These are phyloP conservation scores for Zygosaccharomyces siamensis DNA, from an alignment of 805 yeast genomes.

Conservation along the genomic window DNA sequence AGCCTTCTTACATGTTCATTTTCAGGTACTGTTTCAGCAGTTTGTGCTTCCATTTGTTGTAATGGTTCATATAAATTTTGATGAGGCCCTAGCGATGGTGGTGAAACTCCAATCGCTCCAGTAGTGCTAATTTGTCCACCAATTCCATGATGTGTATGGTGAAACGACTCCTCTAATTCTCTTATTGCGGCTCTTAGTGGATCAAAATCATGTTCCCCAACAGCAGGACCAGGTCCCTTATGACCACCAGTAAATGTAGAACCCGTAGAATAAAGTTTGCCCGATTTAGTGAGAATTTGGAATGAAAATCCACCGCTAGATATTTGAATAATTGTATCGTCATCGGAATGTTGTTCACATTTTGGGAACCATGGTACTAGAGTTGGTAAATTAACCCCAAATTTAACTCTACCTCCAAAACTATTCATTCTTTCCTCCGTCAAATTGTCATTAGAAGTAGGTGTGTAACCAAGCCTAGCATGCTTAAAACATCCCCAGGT, in stretches of 20 bases:
- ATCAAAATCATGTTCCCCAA: conserved; percentile 34
- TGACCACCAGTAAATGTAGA: conserved; percentile 39
- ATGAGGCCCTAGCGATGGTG: conserved; percentile 25
- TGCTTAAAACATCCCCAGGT: conserved; percentile 35
- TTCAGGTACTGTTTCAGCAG: conserved; percentile 22
- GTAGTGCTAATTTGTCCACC: conserved; percentile 21
- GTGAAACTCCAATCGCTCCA: conserved; percentile 23
- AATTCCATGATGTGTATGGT: conserved; percentile 17
- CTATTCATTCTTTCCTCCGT: conserved; percentile 19
- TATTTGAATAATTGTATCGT: conserved; percentile 31
- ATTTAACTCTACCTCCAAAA: conserved; percentile 22
- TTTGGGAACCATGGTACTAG: conserved; percentile 28
- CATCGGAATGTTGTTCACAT: conserved; percentile 13
- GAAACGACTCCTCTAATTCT: conserved; percentile 22
- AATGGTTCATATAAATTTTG: conserved; percentile 27
- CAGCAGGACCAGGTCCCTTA: conserved; percentile 40
- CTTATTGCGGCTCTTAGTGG: conserved; percentile 29
- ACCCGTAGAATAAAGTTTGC: conserved; percentile 55
- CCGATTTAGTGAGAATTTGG: conserved; percentile 51
- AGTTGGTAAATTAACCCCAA: conserved; percentile 30
- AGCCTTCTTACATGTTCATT: conserved; percentile 29
- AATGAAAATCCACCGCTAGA: conserved; percentile 64
- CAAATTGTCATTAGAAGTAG: conserved; percentile 20
- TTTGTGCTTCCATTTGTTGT: conserved; percentile 18
- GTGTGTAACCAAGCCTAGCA: conserved; percentile 32